Evolutionary conservation across 331 rosid species (phyloP).

Genomic region (Malus hybrid): DNA sequence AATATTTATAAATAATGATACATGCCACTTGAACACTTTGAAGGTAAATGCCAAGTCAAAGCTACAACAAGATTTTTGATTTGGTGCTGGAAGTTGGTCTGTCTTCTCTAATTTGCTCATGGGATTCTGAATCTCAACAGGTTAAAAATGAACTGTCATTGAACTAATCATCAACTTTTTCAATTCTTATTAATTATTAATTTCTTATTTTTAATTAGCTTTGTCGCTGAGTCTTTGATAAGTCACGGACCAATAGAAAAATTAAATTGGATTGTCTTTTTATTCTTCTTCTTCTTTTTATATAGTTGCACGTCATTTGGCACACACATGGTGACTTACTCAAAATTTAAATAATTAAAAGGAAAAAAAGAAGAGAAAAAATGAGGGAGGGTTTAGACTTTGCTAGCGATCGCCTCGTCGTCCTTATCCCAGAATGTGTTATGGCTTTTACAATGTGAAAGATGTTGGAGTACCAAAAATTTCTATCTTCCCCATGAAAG

Average conservation of each 20-base stretch:
- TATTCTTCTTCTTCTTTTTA: conserved; percentile 1
- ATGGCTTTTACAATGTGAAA: not conserved
- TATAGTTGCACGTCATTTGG: conserved; percentile 32
- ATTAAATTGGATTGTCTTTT: not conserved
- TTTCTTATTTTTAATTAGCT: not conserved
- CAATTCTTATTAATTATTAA: not conserved
- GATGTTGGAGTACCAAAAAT: not conserved
- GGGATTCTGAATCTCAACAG: not conserved
- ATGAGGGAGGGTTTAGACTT: conserved; percentile 20
- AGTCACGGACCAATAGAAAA: conserved; percentile 37
- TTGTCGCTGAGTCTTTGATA: conserved; percentile 27
- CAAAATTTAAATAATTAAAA: conserved; percentile 3
- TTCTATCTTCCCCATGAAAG: not conserved
- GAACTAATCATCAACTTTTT: not conserved
- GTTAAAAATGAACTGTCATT: not conserved
- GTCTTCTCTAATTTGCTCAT: conserved; percentile 3
- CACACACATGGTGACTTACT: conserved; percentile 23
- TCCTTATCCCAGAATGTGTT: conserved; percentile 38
- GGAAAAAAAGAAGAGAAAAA: not conserved
- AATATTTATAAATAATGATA: not conserved
- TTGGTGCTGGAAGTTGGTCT: not conserved
- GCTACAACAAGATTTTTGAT: not conserved
- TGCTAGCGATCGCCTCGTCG: conserved; percentile 6
- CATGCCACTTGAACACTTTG: no score
- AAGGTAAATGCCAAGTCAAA: not conserved